phyloP scores from a whole-genome alignment of 2,329 filamentous ascomycete species.

The Pezicula neosporulosa region DNA sequence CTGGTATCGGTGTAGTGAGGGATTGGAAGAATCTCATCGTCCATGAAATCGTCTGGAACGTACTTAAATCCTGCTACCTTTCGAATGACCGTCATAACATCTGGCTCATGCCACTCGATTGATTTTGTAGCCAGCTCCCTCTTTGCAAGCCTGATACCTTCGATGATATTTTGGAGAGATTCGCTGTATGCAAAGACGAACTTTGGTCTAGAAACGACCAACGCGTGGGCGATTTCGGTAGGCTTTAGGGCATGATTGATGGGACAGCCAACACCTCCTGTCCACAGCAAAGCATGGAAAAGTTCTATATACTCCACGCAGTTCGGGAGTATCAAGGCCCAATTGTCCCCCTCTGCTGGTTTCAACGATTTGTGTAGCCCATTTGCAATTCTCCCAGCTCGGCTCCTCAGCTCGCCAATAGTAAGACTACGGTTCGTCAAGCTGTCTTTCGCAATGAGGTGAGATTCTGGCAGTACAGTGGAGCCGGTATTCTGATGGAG shows the following conservation, averaged over 20 bases:
- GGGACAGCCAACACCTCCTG: constrained; percentile 35
- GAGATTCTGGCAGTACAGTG: constrained; percentile 34
- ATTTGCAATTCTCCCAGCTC: constrained; percentile 37
- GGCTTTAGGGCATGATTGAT: constrained; percentile 37
- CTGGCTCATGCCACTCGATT: constrained; percentile 31
- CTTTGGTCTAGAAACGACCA: constrained; percentile 38
- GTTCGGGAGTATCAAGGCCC: constrained; percentile 41
- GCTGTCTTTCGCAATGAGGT: constrained; percentile 39
- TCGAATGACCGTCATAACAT: constrained; percentile 32
- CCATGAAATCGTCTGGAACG: constrained; percentile 32
- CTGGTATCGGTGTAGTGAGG: constrained; percentile 34
- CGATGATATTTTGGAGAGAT: constrained; percentile 23
- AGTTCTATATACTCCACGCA: constrained; percentile 41
- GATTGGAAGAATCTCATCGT: constrained; percentile 27
- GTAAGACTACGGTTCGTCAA: constrained; percentile 42
- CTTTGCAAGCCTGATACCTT: constrained; percentile 31
- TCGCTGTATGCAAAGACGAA: constrained; percentile 37
- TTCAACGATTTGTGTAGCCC: constrained; percentile 31
- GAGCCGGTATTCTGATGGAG: constrained; percentile 31
- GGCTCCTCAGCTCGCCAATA: constrained; percentile 37
- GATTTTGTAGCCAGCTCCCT: constrained; percentile 22
- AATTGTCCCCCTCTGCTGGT: constrained; percentile 34
- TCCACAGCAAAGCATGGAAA: constrained; percentile 39
- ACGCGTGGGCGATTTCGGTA: constrained; percentile 36
- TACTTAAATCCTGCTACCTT: constrained; percentile 21